Evolutionary conservation across 441 rosid genomes (phyloP).

Genomic region (Croton laevigatus): DNA sequence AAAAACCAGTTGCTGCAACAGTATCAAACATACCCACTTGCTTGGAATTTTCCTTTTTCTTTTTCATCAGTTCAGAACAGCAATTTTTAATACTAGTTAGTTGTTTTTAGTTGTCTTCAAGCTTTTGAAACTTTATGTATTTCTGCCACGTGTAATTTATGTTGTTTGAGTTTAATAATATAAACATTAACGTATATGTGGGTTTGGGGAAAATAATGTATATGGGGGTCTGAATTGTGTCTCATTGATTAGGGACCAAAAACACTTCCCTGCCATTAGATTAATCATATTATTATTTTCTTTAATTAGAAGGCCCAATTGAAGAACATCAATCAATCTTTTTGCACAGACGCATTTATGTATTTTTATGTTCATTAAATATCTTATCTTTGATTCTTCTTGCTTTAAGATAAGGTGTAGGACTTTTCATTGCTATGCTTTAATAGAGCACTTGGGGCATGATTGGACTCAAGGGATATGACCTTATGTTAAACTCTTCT

Average conservation of each 20-base stretch:
- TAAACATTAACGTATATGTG: conserved; percentile 1
- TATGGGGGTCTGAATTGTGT: too few species aligned
- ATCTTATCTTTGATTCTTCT: conserved; percentile 38
- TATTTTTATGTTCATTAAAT: conserved; percentile 11
- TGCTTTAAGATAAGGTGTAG: conserved; percentile 40
- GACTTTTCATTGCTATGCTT: conserved; percentile 38
- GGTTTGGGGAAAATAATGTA: too few species aligned
- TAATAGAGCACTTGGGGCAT: conserved; percentile 40
- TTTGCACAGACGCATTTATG: conserved; percentile 28
- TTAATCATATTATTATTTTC: conserved; percentile 27
- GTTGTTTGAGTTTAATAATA: conserved; percentile 3
- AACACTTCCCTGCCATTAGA: conserved; percentile 3
- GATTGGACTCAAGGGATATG: conserved; percentile 31
- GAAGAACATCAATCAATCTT: conserved; percentile 13
- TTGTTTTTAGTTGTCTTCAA: conserved; percentile 19
- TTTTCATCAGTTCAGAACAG: conserved; percentile 1
- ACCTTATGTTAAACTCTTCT: conserved; percentile 15
- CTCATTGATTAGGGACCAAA: conserved; percentile 7
- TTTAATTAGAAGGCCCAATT: conserved; percentile 22
- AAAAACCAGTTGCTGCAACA: conserved; percentile 10
- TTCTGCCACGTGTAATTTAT: conserved; percentile 3
- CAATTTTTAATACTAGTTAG: conserved; percentile 18
- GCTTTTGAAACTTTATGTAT: background rate
- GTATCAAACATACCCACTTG: conserved; percentile 20
- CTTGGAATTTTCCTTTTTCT: conserved; percentile 26